Conservation (phyloP, 2,329 filamentous ascomycete genomes). For the Dothistroma septosporum region DNA sequence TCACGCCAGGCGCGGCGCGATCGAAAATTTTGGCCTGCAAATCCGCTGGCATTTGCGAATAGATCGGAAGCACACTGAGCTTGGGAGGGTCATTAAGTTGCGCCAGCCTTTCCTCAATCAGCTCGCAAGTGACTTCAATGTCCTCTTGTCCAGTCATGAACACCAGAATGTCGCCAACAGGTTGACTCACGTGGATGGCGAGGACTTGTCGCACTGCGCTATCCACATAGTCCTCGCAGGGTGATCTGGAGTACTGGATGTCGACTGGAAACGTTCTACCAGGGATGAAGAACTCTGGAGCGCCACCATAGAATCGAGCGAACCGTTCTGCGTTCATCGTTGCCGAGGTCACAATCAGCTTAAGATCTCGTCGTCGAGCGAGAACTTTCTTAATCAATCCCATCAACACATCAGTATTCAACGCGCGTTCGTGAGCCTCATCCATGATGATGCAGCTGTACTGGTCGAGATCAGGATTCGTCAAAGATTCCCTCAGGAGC, state of each 20-base stretch:
- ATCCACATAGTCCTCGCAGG: constrained; percentile 96
- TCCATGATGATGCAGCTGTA: constrained; percentile 99
- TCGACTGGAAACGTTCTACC: constrained; percentile 96
- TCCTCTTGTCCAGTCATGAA: constrained; percentile 99
- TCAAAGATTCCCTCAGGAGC: constrained; percentile 84
- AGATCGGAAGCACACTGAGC: constrained; percentile 91
- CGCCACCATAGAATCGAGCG: constrained; percentile 91
- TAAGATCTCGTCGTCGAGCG: constrained; percentile 81
- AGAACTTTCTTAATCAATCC: constrained; percentile 96
- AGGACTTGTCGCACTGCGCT: constrained; percentile 93
- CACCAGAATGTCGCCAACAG: constrained; percentile 85
- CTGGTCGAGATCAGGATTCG: constrained; percentile 86
- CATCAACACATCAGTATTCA: constrained; percentile 97
- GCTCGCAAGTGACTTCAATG: constrained; percentile 92
- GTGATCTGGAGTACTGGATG: constrained; percentile 89
- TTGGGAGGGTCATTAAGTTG: constrained; percentile 92
- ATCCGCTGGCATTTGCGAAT: constrained; percentile 99
- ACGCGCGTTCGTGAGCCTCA: constrained; percentile 91
- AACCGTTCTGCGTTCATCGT: constrained; percentile 98
- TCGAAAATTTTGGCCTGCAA: constrained; percentile 98
- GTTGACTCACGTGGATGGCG: constrained; percentile 93
- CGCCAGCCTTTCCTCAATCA: constrained; percentile 80
- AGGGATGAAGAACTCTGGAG: constrained; percentile 93
- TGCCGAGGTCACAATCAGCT: constrained; percentile 94
- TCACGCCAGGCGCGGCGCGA: constrained; percentile 78